Evolutionary conservation across 108 stramenopile genomes (phyloP).

Genomic region (Nitzschia sp.): DNA sequence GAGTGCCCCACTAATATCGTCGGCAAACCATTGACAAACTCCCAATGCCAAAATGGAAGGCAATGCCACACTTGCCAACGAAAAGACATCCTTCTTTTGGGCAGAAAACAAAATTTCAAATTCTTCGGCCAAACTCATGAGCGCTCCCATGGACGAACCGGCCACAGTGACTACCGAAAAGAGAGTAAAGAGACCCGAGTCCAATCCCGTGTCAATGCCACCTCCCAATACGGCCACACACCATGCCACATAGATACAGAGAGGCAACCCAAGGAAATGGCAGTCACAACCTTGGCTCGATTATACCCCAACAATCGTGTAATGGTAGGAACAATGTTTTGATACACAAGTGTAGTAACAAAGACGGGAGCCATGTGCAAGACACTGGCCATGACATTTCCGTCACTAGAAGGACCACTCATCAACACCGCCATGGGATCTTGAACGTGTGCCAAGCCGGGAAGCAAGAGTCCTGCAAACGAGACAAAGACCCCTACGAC

Average conservation of each 20-base stretch:
- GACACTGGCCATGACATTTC: slow-evolving; percentile 18
- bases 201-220: slow-evolving; percentile 45
- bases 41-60: slow-evolving; percentile 13
- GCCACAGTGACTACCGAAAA: slow-evolving; percentile 65
- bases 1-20: slow-evolving; percentile 32
- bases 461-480: slow-evolving; percentile 57
- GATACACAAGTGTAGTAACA: slow-evolving; percentile 58
- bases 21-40: slow-evolving; percentile 10
- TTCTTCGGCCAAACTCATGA: slow-evolving; percentile 66
- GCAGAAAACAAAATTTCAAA: slow-evolving; percentile 60
- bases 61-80: slow-evolving; percentile 17
- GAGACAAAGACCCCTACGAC: slow-evolving; percentile 61
- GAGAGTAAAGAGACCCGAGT: slow-evolving; percentile 41
- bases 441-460: slow-evolving; percentile 53
- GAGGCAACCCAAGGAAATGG: slow-evolving; percentile 68
- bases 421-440: slow-evolving; percentile 56
- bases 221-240: slow-evolving; percentile 63
- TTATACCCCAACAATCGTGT: slow-evolving; percentile 70
- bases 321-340: slow-evolving; percentile 81
- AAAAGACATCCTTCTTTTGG: slow-evolving; percentile 39
- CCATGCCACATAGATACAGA: slow-evolving; percentile 74
- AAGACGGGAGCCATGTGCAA: slow-evolving; percentile 56
- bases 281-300: slow-evolving; percentile 47
- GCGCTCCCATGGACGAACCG: slow-evolving; percentile 56
- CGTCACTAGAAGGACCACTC: slow-evolving; percentile 18